Percentiles rank a stretch among this genome's conserved stretches.
These are phyloP conservation scores for Russula sp. DNA, from an alignment of 768 basidiomycete genomes.

Conservation along the genomic window DNA sequence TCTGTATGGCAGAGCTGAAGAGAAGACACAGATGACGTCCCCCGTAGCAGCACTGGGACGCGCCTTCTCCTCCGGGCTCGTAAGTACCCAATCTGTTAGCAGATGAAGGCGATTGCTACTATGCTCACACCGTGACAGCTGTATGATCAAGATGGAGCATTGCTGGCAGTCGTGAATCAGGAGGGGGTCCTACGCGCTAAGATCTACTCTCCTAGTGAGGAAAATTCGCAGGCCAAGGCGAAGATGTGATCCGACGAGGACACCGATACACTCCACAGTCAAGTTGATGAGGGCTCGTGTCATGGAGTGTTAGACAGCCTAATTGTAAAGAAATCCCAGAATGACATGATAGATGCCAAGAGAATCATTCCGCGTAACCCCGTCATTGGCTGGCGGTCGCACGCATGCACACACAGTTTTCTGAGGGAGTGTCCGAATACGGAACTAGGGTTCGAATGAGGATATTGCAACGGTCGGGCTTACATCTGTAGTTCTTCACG, in stretches of 20 bases:
- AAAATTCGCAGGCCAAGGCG: constrained; percentile 1
- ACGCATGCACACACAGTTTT: background rate
- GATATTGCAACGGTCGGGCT: background rate
- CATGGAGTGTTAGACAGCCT: background rate
- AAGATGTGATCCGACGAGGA: constrained; percentile 12
- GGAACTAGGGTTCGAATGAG: background rate
- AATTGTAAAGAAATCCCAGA: background rate
- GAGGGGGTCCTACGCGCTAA: constrained; percentile 19
- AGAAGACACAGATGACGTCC: background rate
- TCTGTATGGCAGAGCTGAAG: background rate
- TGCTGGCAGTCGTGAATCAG: constrained; percentile 17
- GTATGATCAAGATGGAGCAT: constrained; percentile 13
- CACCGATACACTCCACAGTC: too few relatives aligned
- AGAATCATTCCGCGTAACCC: background rate
- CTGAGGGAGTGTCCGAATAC: background rate
- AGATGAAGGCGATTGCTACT: background rate
- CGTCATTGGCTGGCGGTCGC: background rate
- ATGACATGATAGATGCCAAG: background rate
- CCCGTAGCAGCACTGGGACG: constrained; percentile 9
- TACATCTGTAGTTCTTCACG: background rate
- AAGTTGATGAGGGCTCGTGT: background rate
- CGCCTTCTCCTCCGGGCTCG: constrained; percentile 9
- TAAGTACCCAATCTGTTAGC: background rate
- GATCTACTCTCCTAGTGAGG: background rate
- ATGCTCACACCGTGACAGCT: constrained; percentile 6